These are phyloP conservation scores for Phytophthora europaea DNA, from an alignment of 352 stramenopile genomes.

Conservation along the genomic window DNA sequence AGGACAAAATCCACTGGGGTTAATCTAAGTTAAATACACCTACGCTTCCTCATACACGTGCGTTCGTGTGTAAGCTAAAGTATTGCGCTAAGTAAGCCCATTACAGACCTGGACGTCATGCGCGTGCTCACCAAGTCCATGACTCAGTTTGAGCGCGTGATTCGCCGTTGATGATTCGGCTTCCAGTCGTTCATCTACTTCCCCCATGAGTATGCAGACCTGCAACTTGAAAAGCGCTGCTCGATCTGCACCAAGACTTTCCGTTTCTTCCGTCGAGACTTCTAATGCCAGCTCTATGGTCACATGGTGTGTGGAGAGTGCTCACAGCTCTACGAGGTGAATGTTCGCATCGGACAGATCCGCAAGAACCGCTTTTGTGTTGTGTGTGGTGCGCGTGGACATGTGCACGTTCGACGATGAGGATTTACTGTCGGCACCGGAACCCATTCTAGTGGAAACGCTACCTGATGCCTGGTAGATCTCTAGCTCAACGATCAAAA, in stretches of 20 bases:
- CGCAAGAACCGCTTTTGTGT: slow-evolving; percentile 60
- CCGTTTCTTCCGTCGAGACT: slow-evolving; percentile 54
- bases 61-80: too few relatives aligned
- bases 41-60: too few relatives aligned
- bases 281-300: slow-evolving; percentile 68
- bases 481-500: slow-evolving; percentile 13
- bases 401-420: slow-evolving; percentile 63
- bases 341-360: slow-evolving; percentile 52
- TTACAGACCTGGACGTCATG: slow-evolving; percentile 58
- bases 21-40: too few relatives aligned
- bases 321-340: slow-evolving; percentile 61
- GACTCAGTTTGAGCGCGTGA: slow-evolving; percentile 60
- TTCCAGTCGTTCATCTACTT: slow-evolving; percentile 81
- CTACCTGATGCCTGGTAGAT: slow-evolving; percentile 51
- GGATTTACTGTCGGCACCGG: slow-evolving; percentile 53
- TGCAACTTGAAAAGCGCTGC: slow-evolving; percentile 42
- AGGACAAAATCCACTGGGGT: too few relatives aligned
- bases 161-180: slow-evolving; percentile 69
- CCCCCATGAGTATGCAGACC: slow-evolving; percentile 44
- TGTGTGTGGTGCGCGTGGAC: slow-evolving; percentile 68
- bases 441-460: slow-evolving; percentile 48
- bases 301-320: slow-evolving; percentile 61
- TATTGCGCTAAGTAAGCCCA: too few relatives aligned
- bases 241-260: slow-evolving; percentile 65
- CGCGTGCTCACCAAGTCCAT: slow-evolving; percentile 60